A percentile compares a stretch with the other conserved stretches of the same genome.
Conservation (phyloP, 208 protist genomes). For the Paratrypanosoma confusum region DNA sequence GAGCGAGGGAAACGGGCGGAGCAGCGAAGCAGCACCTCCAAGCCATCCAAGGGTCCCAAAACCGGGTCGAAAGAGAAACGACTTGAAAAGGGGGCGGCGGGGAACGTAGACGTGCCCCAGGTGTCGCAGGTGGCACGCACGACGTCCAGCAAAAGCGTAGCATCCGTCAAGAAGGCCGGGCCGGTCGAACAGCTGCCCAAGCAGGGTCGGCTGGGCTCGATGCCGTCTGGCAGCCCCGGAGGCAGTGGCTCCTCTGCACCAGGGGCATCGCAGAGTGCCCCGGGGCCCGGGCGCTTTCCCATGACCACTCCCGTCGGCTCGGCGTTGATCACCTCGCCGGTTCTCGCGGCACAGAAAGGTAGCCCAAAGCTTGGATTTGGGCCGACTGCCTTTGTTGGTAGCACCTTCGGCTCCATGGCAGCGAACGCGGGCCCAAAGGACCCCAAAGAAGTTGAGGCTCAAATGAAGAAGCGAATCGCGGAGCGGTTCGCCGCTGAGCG, state of each 20-base stretch:
- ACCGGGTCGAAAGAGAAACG: constrained; percentile 2
- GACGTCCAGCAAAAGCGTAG: not conserved
- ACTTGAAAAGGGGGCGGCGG: constrained; percentile 12
- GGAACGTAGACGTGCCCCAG: not conserved
- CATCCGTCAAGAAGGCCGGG: not conserved
- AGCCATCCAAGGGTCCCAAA: constrained; percentile 19
- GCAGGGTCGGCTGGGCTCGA: no score
- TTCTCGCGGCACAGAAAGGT: no score
- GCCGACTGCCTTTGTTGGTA: not conserved
- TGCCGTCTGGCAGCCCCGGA: constrained; percentile 10
- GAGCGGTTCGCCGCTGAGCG: constrained; percentile 34
- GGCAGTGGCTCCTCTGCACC: no score
- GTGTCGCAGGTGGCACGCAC: not conserved
- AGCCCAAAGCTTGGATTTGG: no score
- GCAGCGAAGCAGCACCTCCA: not conserved
- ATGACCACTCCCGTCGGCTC: no score
- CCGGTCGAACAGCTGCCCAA: no score
- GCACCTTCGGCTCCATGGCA: not conserved
- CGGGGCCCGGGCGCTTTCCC: no score
- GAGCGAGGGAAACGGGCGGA: constrained; percentile 27
- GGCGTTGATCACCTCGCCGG: no score
- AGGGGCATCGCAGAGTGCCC: no score
- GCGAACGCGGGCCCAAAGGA: constrained; percentile 4
- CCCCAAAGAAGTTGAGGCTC: constrained; percentile 45
- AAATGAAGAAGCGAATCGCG: constrained; percentile 34